Percentiles rank a stretch among this genome's conserved stretches.
Conservation (phyloP, 768 basidiomycete genomes). For the Solioccasus polychromus region DNA sequence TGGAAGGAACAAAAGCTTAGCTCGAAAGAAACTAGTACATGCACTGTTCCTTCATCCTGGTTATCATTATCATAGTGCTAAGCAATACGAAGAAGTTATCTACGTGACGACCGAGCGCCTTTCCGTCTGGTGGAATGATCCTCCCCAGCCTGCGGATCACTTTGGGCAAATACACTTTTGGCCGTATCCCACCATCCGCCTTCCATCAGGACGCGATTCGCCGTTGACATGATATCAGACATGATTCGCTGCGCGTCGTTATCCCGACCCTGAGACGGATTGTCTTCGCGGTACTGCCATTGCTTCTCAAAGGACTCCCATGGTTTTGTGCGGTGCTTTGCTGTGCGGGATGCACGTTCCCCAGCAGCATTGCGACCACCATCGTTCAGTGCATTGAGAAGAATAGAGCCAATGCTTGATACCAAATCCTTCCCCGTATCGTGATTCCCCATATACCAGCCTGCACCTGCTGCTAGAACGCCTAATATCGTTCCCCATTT, state of each 20-base stretch:
- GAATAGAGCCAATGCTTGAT: conserved; percentile 37
- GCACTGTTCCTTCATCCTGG: background rate
- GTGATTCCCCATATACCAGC: conserved; percentile 51
- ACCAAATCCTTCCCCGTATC: conserved; percentile 34
- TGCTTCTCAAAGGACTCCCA: conserved; percentile 68
- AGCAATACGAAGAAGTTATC: conserved; percentile 8
- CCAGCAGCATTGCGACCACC: conserved; percentile 27
- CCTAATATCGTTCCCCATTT: conserved; percentile 74
- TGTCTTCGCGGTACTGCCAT: conserved; percentile 48
- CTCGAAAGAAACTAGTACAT: conserved; percentile 1
- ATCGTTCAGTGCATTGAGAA: conserved; percentile 44
- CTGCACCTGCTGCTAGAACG: conserved; percentile 48
- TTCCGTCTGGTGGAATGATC: conserved; percentile 9
- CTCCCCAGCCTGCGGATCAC: conserved; percentile 5
- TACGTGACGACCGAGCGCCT: conserved; percentile 11
- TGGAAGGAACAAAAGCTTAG: conserved; percentile 20
- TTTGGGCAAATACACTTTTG: conserved; percentile 26
- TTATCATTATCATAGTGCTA: background rate
- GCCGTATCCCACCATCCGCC: conserved; percentile 40
- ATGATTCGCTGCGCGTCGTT: conserved; percentile 45
- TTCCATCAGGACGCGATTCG: conserved; percentile 31
- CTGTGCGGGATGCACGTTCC: conserved; percentile 12
- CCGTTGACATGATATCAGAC: conserved; percentile 38
- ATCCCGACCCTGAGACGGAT: conserved; percentile 22
- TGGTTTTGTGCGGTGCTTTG: conserved; percentile 39